Evolutionary conservation across 1,284 basidiomycete genomes (phyloP).

Genomic region (Ceratobasidium sp.): DNA sequence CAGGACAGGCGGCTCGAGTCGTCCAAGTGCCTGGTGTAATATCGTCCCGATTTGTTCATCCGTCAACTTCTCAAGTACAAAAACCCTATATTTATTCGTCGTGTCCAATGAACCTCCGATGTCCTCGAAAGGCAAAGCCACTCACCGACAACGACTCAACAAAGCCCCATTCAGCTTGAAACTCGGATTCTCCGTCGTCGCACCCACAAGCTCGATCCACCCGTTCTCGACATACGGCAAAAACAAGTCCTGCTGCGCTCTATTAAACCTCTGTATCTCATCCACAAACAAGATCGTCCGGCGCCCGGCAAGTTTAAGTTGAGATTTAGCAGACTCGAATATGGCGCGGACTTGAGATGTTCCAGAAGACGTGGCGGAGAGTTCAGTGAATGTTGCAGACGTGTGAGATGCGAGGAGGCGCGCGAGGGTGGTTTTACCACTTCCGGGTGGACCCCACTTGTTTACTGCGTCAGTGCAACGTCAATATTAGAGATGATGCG

Average conservation of each 20-base stretch:
- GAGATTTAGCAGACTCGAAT: constrained; percentile 82
- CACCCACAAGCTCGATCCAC: constrained; percentile 82
- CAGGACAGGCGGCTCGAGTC: constrained; percentile 53
- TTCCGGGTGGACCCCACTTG: constrained; percentile 78
- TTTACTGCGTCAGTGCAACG: constrained; percentile 25
- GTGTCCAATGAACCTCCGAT: background rate
- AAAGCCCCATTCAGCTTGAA: constrained; percentile 85
- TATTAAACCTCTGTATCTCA: constrained; percentile 91
- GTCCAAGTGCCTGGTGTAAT: constrained; percentile 63
- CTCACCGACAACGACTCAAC: constrained; percentile 81
- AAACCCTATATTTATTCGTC: constrained; percentile 60
- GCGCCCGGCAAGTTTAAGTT: constrained; percentile 74
- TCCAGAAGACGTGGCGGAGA: constrained; percentile 80
- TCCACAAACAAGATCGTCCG: constrained; percentile 83
- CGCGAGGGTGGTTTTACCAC: constrained; percentile 84
- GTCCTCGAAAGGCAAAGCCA: constrained; percentile 43
- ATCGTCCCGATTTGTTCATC: constrained; percentile 68
- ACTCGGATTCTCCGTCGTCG: constrained; percentile 93
- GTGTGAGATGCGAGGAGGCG: constrained; percentile 71
- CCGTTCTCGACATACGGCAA: constrained; percentile 84
- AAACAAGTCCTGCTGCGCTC: constrained; percentile 82
- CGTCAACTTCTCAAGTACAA: constrained; percentile 70
- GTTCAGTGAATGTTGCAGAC: constrained; percentile 74
- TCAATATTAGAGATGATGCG: background rate
- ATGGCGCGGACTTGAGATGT: constrained; percentile 82